Base-by-base conservation (phyloP, 1,284 basidiomycete genomes). In the Rhodotorula sp. region DNA sequence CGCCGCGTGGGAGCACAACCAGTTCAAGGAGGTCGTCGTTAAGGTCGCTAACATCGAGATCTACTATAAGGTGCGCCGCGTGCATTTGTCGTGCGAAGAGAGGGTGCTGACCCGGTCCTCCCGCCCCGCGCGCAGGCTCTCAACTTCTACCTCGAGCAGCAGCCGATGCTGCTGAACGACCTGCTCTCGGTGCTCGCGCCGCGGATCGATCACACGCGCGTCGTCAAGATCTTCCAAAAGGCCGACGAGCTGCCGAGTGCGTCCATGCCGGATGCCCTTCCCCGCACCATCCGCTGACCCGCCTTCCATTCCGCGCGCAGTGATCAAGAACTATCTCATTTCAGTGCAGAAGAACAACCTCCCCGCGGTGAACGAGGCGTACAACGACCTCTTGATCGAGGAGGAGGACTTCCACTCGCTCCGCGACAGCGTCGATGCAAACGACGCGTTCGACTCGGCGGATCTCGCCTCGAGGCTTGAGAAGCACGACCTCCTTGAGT, bases 341-440 rank as follows among this genome's bases (percentile, higher is more conserved):
- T 91, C 94, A 56, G 94, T 98, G 37, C 96, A 99, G 85, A 90
- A 91, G 89, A 87, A 96, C 80, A 98, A 99, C 82, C 87, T 99
- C 61, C 91, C 95, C 79, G 92, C 94, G 29, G 94, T 99, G 80
- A 99, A 99, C 81, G 94, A 97, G 77, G 95, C 95, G 8, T 97
- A 96, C 85, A 97, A 98, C 80, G 92, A 94, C 79, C 84, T 99
- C 46, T 85, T 99, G 67, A 98, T 99, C 74, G 97, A 99, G 82
- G 97, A 99, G 83, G 97, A 99, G 83, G 96, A 99, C 82, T 94
- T 94, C 84, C 94, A 96, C 82, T 97, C 95, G 1, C 87, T 99
- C 17, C 89, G 97, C 22, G 94, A 94, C 80, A 94, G 92, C 34
- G 94, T 99, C 74, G 95, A 98, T 83, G 94, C 92, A 81, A 95